phyloP scores from a whole-genome alignment of 2,329 filamentous ascomycete species.

The Cordyceps pruinosa region DNA sequence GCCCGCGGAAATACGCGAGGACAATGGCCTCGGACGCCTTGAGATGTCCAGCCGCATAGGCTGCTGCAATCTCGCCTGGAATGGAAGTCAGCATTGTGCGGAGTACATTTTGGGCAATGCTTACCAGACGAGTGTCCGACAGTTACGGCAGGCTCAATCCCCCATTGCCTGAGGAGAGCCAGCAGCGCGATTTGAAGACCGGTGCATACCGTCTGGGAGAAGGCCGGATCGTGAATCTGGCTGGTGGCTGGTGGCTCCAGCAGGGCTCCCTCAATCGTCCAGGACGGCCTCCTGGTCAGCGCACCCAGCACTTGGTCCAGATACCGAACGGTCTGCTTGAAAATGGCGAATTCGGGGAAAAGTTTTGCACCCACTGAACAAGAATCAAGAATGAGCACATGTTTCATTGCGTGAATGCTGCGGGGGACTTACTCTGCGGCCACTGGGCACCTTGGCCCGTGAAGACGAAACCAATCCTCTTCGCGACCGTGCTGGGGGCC shows the following conservation, averaged over 20 bases:
- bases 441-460: conserved; percentile 28
- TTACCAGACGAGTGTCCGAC: conserved; percentile 37
- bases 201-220: conserved; percentile 32
- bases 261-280: not conserved
- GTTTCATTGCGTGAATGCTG: conserved; percentile 18
- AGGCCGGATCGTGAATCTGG: conserved; percentile 26
- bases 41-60: conserved; percentile 33
- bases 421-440: conserved; percentile 23
- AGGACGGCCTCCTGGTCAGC: not conserved
- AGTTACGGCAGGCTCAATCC: conserved; percentile 28
- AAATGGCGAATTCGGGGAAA: not conserved
- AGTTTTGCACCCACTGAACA: not conserved
- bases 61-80: conserved; percentile 31
- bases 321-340: not conserved
- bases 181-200: conserved; percentile 37
- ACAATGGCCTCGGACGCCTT: conserved; percentile 34
- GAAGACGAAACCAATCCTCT: conserved; percentile 19
- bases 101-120: no score
- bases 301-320: not conserved
- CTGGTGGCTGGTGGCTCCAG: conserved; percentile 15
- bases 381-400: not conserved
- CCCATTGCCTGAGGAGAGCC: conserved; percentile 32
- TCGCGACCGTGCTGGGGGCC: not conserved
- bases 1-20: conserved; percentile 30
- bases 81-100: no score